Conservation (phyloP, 129 eudicot genomes). For the Ambrosia artemisiifolia region DNA sequence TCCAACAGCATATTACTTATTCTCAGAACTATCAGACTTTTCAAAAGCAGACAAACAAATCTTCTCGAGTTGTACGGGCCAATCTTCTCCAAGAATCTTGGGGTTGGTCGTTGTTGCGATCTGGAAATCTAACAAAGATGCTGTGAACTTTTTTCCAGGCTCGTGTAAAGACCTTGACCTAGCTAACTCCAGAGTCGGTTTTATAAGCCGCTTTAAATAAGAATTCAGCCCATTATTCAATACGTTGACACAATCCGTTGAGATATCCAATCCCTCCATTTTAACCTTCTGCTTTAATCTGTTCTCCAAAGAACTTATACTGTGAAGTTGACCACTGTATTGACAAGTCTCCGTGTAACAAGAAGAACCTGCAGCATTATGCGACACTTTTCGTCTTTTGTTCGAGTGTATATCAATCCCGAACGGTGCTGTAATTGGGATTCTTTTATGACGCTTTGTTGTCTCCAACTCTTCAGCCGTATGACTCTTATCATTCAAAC, state of each 20-base stretch:
- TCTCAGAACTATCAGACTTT: constrained; percentile 13
- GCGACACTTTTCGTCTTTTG: constrained; percentile 40
- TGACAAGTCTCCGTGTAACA: constrained; percentile 40
- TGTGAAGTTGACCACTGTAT: constrained; percentile 45
- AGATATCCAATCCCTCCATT: constrained; percentile 44
- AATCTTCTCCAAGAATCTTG: constrained; percentile 64
- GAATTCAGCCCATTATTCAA: constrained; percentile 60
- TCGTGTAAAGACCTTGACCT: constrained; percentile 32
- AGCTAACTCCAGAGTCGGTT: constrained; percentile 51
- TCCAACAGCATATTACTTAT: constrained; percentile 27
- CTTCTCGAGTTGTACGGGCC: constrained; percentile 68
- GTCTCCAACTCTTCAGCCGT: constrained; percentile 32
- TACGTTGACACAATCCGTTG: constrained; percentile 60
- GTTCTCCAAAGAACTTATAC: constrained; percentile 46
- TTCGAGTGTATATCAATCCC: constrained; percentile 51
- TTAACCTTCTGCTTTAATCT: constrained; percentile 65
- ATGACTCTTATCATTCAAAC: constrained; percentile 56
- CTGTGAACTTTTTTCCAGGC: constrained; percentile 24
- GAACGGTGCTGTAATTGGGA: constrained; percentile 68
- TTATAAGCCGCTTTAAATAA: constrained; percentile 51
- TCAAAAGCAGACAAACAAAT: constrained; percentile 33
- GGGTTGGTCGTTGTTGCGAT: constrained; percentile 66
- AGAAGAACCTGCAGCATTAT: constrained; percentile 25
- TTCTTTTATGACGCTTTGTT: constrained; percentile 53
- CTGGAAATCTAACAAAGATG: constrained; percentile 59